A percentile compares a stretch with the other conserved stretches of the same genome.
These are phyloP conservation scores for Aureobasidium musti DNA, from an alignment of 2,329 filamentous ascomycete species.

Conservation along the genomic window DNA sequence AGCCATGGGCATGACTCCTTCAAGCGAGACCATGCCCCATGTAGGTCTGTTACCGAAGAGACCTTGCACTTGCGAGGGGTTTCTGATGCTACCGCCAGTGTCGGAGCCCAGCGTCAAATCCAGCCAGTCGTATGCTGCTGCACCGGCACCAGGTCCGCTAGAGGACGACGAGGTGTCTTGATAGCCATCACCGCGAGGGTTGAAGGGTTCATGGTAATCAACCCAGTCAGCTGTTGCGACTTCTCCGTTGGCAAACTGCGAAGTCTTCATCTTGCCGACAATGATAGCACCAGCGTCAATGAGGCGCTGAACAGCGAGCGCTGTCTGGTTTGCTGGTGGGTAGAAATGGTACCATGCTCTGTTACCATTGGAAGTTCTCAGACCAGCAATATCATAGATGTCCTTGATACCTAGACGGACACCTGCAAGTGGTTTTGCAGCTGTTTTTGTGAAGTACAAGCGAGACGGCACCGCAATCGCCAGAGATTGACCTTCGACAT, in stretches of 20 bases:
- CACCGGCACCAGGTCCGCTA: slow-evolving; percentile 49
- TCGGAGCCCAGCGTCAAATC: slow-evolving; percentile 55
- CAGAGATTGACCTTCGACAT: slow-evolving; percentile 47
- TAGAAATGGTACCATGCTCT: slow-evolving; percentile 60
- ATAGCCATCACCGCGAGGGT: slow-evolving; percentile 50
- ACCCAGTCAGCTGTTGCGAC: slow-evolving; percentile 55
- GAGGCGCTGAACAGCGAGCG: slow-evolving; percentile 56
- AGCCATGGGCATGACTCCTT: slow-evolving; percentile 53
- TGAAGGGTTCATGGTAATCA: slow-evolving; percentile 49
- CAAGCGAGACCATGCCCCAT: slow-evolving; percentile 50
- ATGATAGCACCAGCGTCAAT: slow-evolving; percentile 61
- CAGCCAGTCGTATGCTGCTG: slow-evolving; percentile 52
- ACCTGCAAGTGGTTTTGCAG: slow-evolving; percentile 60
- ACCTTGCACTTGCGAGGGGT: slow-evolving; percentile 53
- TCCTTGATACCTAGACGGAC: slow-evolving; percentile 65
- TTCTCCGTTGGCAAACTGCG: slow-evolving; percentile 51
- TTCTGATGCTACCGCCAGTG: slow-evolving; percentile 54
- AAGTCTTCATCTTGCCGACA: slow-evolving; percentile 51
- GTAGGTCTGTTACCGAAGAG: slow-evolving; percentile 55
- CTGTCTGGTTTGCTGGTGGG: slow-evolving; percentile 49
- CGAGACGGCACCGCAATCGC: slow-evolving; percentile 60
- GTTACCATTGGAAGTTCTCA: slow-evolving; percentile 60
- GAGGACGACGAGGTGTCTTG: slow-evolving; percentile 53
- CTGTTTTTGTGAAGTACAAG: slow-evolving; percentile 58
- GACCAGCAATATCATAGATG: slow-evolving; percentile 60